Evolutionary conservation across 140 eudicot species (phyloP).

Genomic region (Ambrosia hybrid): DNA sequence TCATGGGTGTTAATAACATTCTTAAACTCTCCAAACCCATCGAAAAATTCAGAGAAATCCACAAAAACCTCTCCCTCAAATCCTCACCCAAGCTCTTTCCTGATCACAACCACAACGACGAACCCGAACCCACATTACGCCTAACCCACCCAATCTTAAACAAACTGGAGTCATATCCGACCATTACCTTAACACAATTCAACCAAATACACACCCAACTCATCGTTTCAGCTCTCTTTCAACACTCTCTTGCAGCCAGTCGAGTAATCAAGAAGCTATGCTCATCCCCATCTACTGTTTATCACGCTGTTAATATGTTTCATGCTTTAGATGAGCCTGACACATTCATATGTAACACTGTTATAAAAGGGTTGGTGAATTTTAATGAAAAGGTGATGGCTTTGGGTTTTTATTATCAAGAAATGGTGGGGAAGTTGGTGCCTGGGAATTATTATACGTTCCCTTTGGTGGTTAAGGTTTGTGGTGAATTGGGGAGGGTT

Average conservation of each 20-base stretch:
- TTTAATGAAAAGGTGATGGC: slow-evolving; percentile 31
- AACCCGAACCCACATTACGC: slow-evolving; percentile 26
- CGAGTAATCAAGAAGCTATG: slow-evolving; percentile 60
- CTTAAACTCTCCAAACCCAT: slow-evolving; percentile 42
- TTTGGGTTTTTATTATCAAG: slow-evolving; percentile 35
- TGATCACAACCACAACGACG: slow-evolving; percentile 22
- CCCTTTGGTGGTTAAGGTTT: slow-evolving; percentile 55
- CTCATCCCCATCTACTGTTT: slow-evolving; percentile 36
- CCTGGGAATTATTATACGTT: slow-evolving; percentile 53
- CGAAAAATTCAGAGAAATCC: slow-evolving; percentile 53
- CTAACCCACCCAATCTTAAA: slow-evolving; percentile 48
- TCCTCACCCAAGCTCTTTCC: slow-evolving; percentile 49
- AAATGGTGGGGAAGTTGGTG: slow-evolving; percentile 41
- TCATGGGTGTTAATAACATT: slow-evolving; percentile 31
- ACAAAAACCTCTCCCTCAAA: slow-evolving; percentile 40
- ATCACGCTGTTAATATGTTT: slow-evolving; percentile 42
- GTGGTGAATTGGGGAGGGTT: slow-evolving; percentile 42
- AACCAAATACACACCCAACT: slow-evolving; percentile 65
- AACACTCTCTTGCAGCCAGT: slow-evolving; percentile 52
- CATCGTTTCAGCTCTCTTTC: slow-evolving; percentile 54
- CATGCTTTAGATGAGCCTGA: slow-evolving; percentile 45
- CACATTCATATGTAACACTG: slow-evolving; percentile 60
- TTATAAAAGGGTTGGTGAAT: slow-evolving; percentile 47
- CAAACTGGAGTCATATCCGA: slow-evolving; percentile 43
- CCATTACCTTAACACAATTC: slow-evolving; percentile 26